phyloP scores from a whole-genome alignment of 106 monocot species.

The Acorus calamus region DNA sequence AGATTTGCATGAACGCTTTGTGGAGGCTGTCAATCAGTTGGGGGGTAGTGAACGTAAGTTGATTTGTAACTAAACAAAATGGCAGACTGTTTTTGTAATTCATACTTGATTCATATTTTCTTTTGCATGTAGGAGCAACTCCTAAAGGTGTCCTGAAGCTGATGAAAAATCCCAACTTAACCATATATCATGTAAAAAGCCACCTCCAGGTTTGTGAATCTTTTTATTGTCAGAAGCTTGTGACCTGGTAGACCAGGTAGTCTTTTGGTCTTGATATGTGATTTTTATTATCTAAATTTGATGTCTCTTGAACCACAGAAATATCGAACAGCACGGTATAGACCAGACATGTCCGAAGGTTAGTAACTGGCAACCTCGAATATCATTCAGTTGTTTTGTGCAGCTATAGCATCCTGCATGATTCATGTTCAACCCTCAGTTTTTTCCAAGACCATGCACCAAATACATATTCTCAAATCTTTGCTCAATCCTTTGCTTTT shows the following conservation, averaged over 20 bases:
- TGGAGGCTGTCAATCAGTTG: constrained; percentile 78
- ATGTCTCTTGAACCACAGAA: constrained; percentile 49
- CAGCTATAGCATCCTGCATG: not conserved
- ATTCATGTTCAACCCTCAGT: not conserved
- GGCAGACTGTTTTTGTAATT: not conserved
- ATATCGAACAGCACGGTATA: constrained; percentile 75
- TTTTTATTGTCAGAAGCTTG: not conserved
- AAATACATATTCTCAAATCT: too few species aligned
- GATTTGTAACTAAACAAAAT: not conserved
- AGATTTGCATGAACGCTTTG: constrained; percentile 77
- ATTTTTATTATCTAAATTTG: not conserved
- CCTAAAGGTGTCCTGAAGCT: constrained; percentile 87
- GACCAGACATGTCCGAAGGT: constrained; percentile 78
- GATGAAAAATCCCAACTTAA: constrained; percentile 78
- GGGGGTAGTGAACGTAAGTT: constrained; percentile 85
- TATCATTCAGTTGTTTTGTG: not conserved
- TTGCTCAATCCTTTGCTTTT: too few species aligned
- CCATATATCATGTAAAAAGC: constrained; percentile 95
- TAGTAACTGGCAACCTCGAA: constrained; percentile 3
- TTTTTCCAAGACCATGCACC: not conserved
- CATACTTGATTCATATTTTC: not conserved
- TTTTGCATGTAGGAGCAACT: constrained; percentile 51
- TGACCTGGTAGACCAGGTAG: not conserved
- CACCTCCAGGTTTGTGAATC: constrained; percentile 60
- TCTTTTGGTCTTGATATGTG: not conserved